These are phyloP conservation scores for Geosmithia putterillii DNA, from an alignment of 2,329 filamentous ascomycete species.

Conservation along the genomic window DNA sequence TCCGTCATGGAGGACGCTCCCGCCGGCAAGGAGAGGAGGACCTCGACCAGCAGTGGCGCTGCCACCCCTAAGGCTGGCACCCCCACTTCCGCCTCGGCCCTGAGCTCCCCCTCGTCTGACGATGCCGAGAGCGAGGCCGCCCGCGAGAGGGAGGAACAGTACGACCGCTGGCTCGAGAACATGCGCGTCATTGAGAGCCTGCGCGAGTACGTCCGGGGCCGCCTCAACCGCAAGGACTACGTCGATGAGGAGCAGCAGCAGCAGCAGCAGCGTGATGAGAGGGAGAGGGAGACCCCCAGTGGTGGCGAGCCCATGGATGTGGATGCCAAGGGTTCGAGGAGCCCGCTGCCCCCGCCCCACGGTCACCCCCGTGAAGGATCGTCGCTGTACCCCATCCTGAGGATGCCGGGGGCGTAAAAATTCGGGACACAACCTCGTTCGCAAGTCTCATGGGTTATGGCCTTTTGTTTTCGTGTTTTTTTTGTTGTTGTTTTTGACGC, in stretches of 20 bases:
- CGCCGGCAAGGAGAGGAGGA: slow-evolving; percentile 1
- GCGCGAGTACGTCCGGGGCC: slow-evolving; percentile 42
- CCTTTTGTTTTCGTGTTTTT: neutral
- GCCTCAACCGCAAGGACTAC: slow-evolving; percentile 45
- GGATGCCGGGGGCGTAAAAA: slow-evolving; percentile 23
- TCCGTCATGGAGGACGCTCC: slow-evolving; percentile 2
- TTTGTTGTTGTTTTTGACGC: neutral
- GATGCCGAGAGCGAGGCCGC: slow-evolving; percentile 37
- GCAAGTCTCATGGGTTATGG: no score
- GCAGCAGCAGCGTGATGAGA: neutral
- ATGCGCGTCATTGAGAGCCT: slow-evolving; percentile 53
- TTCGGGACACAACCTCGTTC: no score
- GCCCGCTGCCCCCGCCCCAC: slow-evolving; percentile 7
- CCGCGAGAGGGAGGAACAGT: slow-evolving; percentile 47
- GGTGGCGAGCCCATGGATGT: slow-evolving; percentile 23
- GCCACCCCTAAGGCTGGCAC: slow-evolving; percentile 31
- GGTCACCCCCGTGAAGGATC: slow-evolving; percentile 15
- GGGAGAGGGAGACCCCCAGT: slow-evolving; percentile 1
- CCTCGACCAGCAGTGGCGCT: slow-evolving; percentile 20
- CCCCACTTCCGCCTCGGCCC: slow-evolving; percentile 19
- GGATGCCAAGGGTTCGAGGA: slow-evolving; percentile 18
- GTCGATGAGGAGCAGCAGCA: slow-evolving; percentile 17
- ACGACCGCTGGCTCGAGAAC: slow-evolving; percentile 55
- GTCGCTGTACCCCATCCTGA: slow-evolving; percentile 26
- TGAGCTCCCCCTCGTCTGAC: slow-evolving; percentile 41